These are phyloP conservation scores for Oidium heveae DNA, from an alignment of 2,329 filamentous ascomycete species.

Conservation along the genomic window DNA sequence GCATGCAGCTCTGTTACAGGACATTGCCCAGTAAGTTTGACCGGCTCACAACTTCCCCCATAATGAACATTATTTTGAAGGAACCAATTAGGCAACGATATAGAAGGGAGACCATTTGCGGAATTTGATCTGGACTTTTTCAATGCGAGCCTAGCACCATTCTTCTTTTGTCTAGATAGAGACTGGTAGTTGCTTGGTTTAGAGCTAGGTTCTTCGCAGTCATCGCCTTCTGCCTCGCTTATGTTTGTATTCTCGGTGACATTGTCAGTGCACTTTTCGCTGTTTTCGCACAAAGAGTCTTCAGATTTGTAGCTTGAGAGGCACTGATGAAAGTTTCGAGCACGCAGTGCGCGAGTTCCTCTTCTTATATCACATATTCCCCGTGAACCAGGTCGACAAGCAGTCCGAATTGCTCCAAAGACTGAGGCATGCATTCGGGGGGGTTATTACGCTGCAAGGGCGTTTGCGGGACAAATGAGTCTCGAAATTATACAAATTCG, in stretches of 20 bases:
- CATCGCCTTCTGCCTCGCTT: slow-evolving; percentile 1
- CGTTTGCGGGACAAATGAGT: slow-evolving; percentile 2
- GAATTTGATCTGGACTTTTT: background rate
- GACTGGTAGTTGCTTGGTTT: slow-evolving; percentile 1
- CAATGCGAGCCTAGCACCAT: slow-evolving; percentile 1
- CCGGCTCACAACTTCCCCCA: slow-evolving; percentile 3
- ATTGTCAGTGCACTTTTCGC: no score
- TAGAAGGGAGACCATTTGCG: slow-evolving; percentile 19
- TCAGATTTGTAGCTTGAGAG: no score
- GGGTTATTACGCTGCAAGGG: slow-evolving; percentile 8
- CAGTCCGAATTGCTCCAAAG: slow-evolving; percentile 10
- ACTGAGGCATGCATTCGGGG: slow-evolving; percentile 14
- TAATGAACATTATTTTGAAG: slow-evolving; percentile 22
- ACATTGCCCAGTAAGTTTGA: background rate
- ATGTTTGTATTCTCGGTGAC: no score
- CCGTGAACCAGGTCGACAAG: slow-evolving; percentile 6
- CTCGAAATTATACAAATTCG: background rate
- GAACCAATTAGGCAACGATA: slow-evolving; percentile 32
- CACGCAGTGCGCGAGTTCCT: no score
- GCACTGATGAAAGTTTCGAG: no score
- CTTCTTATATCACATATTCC: no score
- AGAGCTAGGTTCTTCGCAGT: background rate
- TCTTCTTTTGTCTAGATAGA: slow-evolving; percentile 4
- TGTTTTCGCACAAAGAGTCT: no score
- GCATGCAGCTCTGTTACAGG: background rate